These are phyloP conservation scores for Coemansia sp. DNA, from an alignment of 192 early-diverging fungal genomes.

Conservation along the genomic window DNA sequence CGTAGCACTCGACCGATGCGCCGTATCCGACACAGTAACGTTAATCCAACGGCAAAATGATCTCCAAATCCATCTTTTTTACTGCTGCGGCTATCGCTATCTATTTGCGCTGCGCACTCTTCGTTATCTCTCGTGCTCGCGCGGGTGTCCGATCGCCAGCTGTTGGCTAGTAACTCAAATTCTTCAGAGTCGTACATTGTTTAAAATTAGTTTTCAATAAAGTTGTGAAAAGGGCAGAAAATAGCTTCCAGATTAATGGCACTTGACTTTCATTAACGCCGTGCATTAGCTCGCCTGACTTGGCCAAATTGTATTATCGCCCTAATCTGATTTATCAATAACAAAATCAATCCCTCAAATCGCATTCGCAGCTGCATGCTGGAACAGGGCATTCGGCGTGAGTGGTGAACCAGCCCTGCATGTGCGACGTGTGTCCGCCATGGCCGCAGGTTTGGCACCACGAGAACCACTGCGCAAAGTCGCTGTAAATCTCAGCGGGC, in stretches of 20 bases:
- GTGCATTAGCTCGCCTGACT: not conserved
- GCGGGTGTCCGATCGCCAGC: not conserved
- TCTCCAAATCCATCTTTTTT: not conserved
- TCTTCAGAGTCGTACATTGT: not conserved
- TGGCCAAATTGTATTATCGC: not conserved
- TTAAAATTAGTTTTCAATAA: not conserved
- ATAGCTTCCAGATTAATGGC: too few relatives aligned
- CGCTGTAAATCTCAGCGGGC: conserved; percentile 29
- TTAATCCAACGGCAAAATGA: conserved; percentile 31
- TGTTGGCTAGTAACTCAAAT: conserved; percentile 1
- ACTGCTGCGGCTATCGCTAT: not conserved
- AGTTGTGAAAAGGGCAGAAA: not conserved
- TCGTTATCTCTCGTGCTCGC: not conserved
- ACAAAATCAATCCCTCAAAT: conserved; percentile 10
- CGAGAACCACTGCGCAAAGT: conserved; percentile 91
- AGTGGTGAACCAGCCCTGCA: conserved; percentile 86
- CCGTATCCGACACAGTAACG: conserved; percentile 28
- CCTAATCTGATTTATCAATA: not conserved
- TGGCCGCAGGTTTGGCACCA: conserved; percentile 99
- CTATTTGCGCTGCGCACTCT: conserved; percentile 4
- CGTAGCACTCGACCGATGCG: conserved; percentile 23
- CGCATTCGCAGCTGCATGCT: conserved; percentile 65
- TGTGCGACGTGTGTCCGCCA: conserved; percentile 90
- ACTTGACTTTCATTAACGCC: not conserved
- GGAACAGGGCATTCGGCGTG: conserved; percentile 88